phyloP scores from a whole-genome alignment of 495 filamentous ascomycete genomes.

The Penicillium argentinense region DNA sequence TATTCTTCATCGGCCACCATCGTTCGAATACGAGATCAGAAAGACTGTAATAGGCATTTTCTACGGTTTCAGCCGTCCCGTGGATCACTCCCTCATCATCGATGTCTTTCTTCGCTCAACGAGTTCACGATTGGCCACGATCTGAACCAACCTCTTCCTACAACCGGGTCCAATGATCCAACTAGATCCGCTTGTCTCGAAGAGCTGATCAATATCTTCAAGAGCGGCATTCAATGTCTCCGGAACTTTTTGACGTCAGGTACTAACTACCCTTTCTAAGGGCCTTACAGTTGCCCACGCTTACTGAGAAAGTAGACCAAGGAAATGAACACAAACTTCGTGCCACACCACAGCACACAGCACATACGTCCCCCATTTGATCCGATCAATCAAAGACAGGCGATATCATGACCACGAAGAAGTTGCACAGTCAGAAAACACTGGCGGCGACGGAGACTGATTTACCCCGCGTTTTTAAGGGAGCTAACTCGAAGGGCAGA shows the following conservation, averaged over 20 bases:
- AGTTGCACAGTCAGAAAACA: slow-evolving; percentile 1
- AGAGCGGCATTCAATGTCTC: neutral
- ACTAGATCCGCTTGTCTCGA: neutral
- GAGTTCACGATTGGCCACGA: neutral
- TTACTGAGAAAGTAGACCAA: slow-evolving; percentile 2
- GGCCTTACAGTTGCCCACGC: too few species aligned
- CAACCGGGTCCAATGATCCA: neutral
- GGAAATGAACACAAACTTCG: neutral
- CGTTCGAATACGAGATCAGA: too few species aligned
- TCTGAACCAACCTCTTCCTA: neutral
- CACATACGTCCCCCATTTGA: slow-evolving; percentile 1
- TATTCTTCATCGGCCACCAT: too few species aligned
- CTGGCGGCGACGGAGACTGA: neutral
- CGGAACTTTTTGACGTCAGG: too few species aligned
- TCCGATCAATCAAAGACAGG: neutral
- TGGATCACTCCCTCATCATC: too few species aligned
- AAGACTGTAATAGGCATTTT: too few species aligned
- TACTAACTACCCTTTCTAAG: too few species aligned
- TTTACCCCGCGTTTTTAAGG: neutral
- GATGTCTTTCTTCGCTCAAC: too few species aligned
- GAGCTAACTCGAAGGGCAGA: neutral
- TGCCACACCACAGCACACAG: slow-evolving; percentile 1
- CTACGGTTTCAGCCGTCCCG: too few species aligned
- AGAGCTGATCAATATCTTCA: neutral
- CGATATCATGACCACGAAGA: slow-evolving; percentile 2